These are phyloP conservation scores for Herpotrichia juniperi DNA, from an alignment of 2,329 filamentous ascomycete genomes.

Conservation along the genomic window DNA sequence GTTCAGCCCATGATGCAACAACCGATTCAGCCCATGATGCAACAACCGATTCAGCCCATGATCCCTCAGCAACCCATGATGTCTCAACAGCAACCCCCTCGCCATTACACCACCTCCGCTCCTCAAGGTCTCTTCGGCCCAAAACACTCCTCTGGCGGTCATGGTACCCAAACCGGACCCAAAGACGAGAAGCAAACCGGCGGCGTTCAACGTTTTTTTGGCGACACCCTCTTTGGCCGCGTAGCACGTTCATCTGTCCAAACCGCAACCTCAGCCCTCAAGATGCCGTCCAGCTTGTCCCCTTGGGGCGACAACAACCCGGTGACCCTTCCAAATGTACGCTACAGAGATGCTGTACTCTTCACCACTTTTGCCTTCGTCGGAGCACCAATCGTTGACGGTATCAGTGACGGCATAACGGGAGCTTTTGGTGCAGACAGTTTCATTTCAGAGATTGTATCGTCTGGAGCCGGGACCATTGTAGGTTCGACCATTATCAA, in stretches of 20 bases:
- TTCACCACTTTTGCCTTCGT: conserved; percentile 47
- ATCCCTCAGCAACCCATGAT: conserved; percentile 20
- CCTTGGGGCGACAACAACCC: conserved; percentile 50
- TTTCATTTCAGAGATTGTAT: conserved; percentile 43
- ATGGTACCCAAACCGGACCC: conserved; percentile 21
- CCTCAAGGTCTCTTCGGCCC: conserved; percentile 32
- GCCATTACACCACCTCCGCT: conserved; percentile 28
- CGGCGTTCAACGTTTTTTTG: conserved; percentile 41
- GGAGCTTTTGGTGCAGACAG: conserved; percentile 40
- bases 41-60: conserved; percentile 11
- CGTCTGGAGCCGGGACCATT: conserved; percentile 35
- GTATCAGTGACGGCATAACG: conserved; percentile 32
- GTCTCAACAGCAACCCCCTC: conserved; percentile 23
- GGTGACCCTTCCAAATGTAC: conserved; percentile 47
- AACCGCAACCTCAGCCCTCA: conserved; percentile 39
- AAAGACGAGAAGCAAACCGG: conserved; percentile 37
- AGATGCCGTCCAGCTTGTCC: conserved; percentile 39
- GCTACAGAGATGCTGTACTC: conserved; percentile 45
- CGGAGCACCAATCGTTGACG: conserved; percentile 41
- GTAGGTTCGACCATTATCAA: conserved; percentile 34
- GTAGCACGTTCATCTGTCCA: conserved; percentile 42
- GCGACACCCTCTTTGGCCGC: conserved; percentile 44
- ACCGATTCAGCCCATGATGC: conserved; percentile 12
- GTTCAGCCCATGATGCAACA: conserved; percentile 15
- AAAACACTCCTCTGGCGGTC: conserved; percentile 24